Evolutionary conservation across 2,329 filamentous ascomycete genomes (phyloP).

Genomic region (Aspergillus brasiliensis): DNA sequence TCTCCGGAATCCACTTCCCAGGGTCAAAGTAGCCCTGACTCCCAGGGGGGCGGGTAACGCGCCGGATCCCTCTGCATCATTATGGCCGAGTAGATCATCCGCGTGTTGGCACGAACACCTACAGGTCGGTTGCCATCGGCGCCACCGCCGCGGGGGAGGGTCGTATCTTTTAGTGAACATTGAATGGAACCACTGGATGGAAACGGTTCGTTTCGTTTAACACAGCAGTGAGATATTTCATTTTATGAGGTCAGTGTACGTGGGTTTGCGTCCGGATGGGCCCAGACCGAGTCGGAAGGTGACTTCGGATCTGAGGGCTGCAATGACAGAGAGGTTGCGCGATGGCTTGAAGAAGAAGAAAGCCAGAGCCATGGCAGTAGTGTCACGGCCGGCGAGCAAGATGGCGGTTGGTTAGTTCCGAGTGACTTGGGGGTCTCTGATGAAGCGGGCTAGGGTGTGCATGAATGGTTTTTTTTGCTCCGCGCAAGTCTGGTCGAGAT

Average conservation of each 20-base stretch:
- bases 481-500: conserved; percentile 69
- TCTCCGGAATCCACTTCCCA: conserved; percentile 51
- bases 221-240: conserved; percentile 75
- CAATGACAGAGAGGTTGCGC: conserved; percentile 66
- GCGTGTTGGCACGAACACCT: conserved; percentile 65
- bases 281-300: conserved; percentile 64
- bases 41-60: conserved; percentile 38
- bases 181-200: conserved; percentile 49
- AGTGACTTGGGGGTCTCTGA: conserved; percentile 64
- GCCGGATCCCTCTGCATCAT: conserved; percentile 70
- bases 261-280: conserved; percentile 52
- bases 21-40: conserved; percentile 34
- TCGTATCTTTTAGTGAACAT: conserved; percentile 46
- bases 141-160: conserved; percentile 59
- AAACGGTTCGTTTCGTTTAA: conserved; percentile 69
- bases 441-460: conserved; percentile 80
- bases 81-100: conserved; percentile 68
- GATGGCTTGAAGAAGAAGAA: conserved; percentile 84
- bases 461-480: conserved; percentile 85
- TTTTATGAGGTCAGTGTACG: conserved; percentile 81
- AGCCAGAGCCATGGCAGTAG: conserved; percentile 77
- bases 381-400: conserved; percentile 79
- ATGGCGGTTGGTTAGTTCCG: conserved; percentile 84
- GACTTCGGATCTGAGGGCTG: conserved; percentile 74
- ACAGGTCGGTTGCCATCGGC: conserved; percentile 61